Conservation (phyloP, 495 filamentous ascomycete species). For the Cercophora samala region DNA sequence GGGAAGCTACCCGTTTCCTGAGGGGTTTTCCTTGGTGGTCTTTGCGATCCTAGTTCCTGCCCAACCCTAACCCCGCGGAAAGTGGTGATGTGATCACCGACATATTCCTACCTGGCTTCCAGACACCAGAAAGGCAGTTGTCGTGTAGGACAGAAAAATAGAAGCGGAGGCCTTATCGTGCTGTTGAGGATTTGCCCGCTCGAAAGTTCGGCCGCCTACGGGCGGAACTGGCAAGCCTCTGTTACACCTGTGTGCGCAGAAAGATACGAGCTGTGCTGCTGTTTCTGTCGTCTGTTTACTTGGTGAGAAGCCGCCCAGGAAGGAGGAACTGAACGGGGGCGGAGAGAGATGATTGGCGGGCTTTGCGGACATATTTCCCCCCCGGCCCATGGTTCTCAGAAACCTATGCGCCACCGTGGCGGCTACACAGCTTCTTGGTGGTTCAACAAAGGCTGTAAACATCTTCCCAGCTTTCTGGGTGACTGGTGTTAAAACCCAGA, state of each 20-base stretch:
- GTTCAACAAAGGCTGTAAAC: not conserved
- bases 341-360: not conserved
- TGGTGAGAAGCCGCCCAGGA: not conserved
- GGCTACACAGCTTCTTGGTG: not conserved
- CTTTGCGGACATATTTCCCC: not conserved
- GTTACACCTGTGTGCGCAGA: not conserved
- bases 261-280: not conserved
- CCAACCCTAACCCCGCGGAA: not conserved
- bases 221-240: not conserved
- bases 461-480: not conserved
- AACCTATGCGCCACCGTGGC: conserved; percentile 4
- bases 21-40: not conserved
- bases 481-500: not conserved
- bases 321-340: not conserved
- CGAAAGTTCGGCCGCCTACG: not conserved
- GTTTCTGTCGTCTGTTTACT: not conserved
- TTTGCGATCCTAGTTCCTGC: not conserved
- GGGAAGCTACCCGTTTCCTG: not conserved
- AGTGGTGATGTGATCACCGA: not conserved
- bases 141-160: not conserved
- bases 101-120: too few relatives aligned
- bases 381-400: not conserved
- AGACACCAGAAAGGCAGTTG: not conserved
- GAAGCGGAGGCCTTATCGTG: not conserved
- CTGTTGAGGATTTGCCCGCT: not conserved